phyloP scores from a whole-genome alignment of 2,329 filamentous ascomycete species.

The Penicillium capsulatum region DNA sequence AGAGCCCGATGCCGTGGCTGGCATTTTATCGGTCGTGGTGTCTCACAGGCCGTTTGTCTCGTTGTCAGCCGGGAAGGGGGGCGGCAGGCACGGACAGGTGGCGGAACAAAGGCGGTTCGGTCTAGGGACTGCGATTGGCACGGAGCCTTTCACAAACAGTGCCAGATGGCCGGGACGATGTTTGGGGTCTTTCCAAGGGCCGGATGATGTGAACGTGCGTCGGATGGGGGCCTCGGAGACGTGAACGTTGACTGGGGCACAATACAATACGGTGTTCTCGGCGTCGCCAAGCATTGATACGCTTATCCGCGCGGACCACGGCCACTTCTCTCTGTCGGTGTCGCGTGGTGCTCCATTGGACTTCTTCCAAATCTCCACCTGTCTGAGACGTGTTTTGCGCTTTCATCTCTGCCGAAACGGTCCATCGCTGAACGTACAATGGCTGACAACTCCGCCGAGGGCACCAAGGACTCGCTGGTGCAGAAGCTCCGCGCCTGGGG shows the following conservation, averaged over 20 bases:
- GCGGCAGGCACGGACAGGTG: conserved; percentile 9
- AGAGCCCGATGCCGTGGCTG: conserved; percentile 46
- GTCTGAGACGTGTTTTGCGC: too few species aligned
- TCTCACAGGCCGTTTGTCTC: conserved; percentile 2
- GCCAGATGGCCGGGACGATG: too few species aligned
- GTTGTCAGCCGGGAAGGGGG: conserved; percentile 5
- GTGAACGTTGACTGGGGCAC: too few species aligned
- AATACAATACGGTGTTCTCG: neutral
- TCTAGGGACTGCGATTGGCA: too few species aligned
- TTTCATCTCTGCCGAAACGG: too few species aligned
- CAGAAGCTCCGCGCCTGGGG: conserved; percentile 42
- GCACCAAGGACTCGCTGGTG: conserved; percentile 38
- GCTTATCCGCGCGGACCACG: neutral
- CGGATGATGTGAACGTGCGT: too few species aligned
- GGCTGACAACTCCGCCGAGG: conserved; percentile 29
- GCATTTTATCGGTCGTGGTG: conserved; percentile 25
- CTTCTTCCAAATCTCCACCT: too few species aligned
- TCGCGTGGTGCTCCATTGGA: too few species aligned
- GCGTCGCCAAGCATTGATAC: neutral
- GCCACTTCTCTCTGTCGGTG: neutral
- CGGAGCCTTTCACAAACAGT: too few species aligned
- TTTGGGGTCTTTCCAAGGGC: too few species aligned
- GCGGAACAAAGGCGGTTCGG: conserved; percentile 14
- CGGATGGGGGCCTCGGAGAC: too few species aligned
- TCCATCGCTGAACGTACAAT: conserved; percentile 19